phyloP scores from a whole-genome alignment of 805 yeast species.

The Yamadazyma takamatsuzukensis region DNA sequence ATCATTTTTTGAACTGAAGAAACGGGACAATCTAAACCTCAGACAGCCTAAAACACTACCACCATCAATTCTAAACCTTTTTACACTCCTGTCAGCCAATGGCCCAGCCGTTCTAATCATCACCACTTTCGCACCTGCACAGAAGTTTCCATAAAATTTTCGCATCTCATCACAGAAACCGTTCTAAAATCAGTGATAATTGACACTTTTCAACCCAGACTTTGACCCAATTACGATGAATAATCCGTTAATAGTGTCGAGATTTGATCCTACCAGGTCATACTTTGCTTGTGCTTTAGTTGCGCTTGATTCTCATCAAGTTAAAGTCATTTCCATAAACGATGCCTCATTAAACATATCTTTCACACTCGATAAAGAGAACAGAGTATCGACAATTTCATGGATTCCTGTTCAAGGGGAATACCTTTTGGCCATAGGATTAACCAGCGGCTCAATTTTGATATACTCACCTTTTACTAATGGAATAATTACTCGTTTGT shows the following conservation, averaged over 20 bases:
- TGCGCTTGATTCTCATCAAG: constrained; percentile 67
- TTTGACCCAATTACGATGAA: too few species aligned
- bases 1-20: too few species aligned
- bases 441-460: constrained; percentile 60
- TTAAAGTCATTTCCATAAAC: constrained; percentile 55
- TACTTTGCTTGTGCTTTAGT: constrained; percentile 61
- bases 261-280: constrained; percentile 61
- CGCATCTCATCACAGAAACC: too few species aligned
- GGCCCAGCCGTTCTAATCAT: too few species aligned
- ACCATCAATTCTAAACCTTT: too few species aligned
- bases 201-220: too few species aligned
- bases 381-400: constrained; percentile 43
- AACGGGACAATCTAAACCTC: too few species aligned
- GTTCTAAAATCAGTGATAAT: too few species aligned
- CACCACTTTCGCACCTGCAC: too few species aligned
- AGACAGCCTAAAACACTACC: too few species aligned
- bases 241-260: constrained; percentile 36
- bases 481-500: constrained; percentile 50
- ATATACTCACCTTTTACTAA: constrained; percentile 67
- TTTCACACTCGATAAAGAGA: constrained; percentile 50
- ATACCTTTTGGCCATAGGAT: constrained; percentile 54
- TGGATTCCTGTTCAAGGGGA: constrained; percentile 50
- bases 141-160: too few species aligned
- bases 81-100: too few species aligned
- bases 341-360: constrained; percentile 43